Percentiles rank a stretch among this genome's conserved stretches.
These are phyloP conservation scores for Candida sithepensis DNA, from an alignment of 805 yeast genomes.

Conservation along the genomic window DNA sequence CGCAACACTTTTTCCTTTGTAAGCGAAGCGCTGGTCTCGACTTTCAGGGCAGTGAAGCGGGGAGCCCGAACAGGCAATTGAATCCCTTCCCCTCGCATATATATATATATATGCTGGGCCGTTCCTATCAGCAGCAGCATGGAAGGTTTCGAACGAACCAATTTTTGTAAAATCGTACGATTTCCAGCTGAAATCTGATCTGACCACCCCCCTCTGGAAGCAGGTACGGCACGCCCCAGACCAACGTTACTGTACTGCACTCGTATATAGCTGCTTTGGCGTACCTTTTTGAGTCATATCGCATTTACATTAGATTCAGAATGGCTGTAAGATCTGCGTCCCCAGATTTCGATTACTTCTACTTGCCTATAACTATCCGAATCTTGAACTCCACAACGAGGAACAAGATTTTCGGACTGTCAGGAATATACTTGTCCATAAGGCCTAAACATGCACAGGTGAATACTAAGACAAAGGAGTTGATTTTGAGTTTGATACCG, in stretches of 20 bases:
- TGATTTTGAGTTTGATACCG: constrained; percentile 11
- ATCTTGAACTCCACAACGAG: constrained; percentile 10
- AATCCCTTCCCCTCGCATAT: too few relatives aligned
- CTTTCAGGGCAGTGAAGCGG: not conserved
- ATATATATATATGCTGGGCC: too few relatives aligned
- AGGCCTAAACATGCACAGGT: not conserved
- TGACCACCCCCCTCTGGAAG: too few relatives aligned
- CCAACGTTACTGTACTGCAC: too few relatives aligned
- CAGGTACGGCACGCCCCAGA: too few relatives aligned
- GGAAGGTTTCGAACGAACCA: too few relatives aligned
- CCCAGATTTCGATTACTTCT: constrained; percentile 3
- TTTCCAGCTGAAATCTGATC: too few relatives aligned
- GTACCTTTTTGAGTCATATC: not conserved
- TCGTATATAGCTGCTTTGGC: not conserved
- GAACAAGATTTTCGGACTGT: constrained; percentile 15
- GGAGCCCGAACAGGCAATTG: constrained; percentile 1
- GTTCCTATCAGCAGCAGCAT: too few relatives aligned
- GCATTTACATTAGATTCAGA: too few relatives aligned
- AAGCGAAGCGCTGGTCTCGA: too few relatives aligned
- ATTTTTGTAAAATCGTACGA: constrained; percentile 4
- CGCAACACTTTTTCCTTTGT: too few relatives aligned
- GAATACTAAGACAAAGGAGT: constrained; percentile 3
- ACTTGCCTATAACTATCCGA: constrained; percentile 14
- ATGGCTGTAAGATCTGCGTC: too few relatives aligned
- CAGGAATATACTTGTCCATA: constrained; percentile 14